Base-by-base conservation (phyloP, 2,329 filamentous ascomycete genomes). In the Hyphodiscus sp. region DNA sequence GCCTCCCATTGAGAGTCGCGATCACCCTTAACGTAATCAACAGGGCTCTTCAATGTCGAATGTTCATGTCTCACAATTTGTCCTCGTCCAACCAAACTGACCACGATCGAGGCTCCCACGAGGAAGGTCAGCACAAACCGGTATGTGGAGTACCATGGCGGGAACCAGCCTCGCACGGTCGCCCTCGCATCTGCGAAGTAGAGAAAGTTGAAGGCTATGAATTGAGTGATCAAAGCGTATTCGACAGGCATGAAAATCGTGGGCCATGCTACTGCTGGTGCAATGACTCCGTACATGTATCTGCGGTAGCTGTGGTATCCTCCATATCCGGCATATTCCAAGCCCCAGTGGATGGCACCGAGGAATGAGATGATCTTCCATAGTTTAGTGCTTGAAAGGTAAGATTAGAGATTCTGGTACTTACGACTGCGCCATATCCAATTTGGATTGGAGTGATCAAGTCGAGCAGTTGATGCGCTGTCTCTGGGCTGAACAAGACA, bases 71-170 rank as follows among this genome's bases (percentile, higher is more conserved):
- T 13, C 19, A 62, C 51, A 43, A 68, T 67, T 73, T 91, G 86
- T 65, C 91, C 87, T 57, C 91, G 83, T 42, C 89, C 90, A 58
- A 96, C 80, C 61, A 96, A 74, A 58, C 82, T 92, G 62, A 89
- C 74, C 43, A 94, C 83, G 61, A 96, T 92, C 58, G 87, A 85
- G 44, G 82, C 76, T 41, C 92, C 91, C 26, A 96, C 91, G 56
- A 96, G 80, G 69, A 91, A 92, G 1, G 92, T 96, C 63, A 96
- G 77, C 9, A 95, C 85, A 71, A 96, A 96, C 33, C 92, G 89
- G 75, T 96, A 96, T 48, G 85, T 87, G 55, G 78, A 80, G 69
- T 96, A 96, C 91, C 91, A 96, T 41, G 76, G 68, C 20, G 91
- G 91, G 2, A 86, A 85, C 85, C 88, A 94, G 60, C 91, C 91